Evolutionary conservation across 768 basidiomycete species (phyloP), one percentile per base, ranked within the genome.

Genomic region (Phylloporus sp.): DNA sequence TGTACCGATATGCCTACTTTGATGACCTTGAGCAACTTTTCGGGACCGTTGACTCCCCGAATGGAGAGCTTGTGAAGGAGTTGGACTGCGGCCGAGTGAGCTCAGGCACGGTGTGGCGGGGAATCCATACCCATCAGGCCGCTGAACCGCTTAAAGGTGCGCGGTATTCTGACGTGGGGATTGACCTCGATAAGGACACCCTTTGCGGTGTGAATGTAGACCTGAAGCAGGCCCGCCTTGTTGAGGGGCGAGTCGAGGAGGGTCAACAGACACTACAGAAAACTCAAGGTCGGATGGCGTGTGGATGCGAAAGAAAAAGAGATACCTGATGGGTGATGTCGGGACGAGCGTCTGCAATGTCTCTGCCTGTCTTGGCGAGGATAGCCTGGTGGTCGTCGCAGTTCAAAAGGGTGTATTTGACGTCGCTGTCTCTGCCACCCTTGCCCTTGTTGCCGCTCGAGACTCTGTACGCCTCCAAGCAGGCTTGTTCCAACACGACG

Each of bases 371-470:
- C 69, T 96, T 98, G 5, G 96, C 95, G 52, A 99, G 75, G 56
- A 99, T 96, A 45, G 95, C 95, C 66, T 99, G 96, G 69, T 97
- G 96, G 57, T 98, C 96, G 64, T 98, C 96, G 67, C 96, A 98
- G 69, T 99, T 99, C 55, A 99, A 69, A 48, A 99, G 71, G 9
- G 93, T 93, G 68, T 97, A 98, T 69, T 97, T 97, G 48, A 90
- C 91, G 49, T 95, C 93, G 59, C 72, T 80, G 65, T 63, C 78
- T 64, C 74, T 78, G 56, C 64, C 72, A 48, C 66, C 69, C 38
- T 78, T 77, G 42, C 77, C 72, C 38, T 80, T 75, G 0, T 60
- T 69, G 21, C 79, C 76, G 36, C 80, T 75, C 36, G 83, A 82
- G 52, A 96, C 78, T 49, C 88, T 80, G 72, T 98, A 98, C 4